Percentiles rank a stretch among this genome's conserved stretches.
These are phyloP conservation scores for Evernia prunastri DNA, from an alignment of 495 filamentous ascomycete species.

Conservation along the genomic window DNA sequence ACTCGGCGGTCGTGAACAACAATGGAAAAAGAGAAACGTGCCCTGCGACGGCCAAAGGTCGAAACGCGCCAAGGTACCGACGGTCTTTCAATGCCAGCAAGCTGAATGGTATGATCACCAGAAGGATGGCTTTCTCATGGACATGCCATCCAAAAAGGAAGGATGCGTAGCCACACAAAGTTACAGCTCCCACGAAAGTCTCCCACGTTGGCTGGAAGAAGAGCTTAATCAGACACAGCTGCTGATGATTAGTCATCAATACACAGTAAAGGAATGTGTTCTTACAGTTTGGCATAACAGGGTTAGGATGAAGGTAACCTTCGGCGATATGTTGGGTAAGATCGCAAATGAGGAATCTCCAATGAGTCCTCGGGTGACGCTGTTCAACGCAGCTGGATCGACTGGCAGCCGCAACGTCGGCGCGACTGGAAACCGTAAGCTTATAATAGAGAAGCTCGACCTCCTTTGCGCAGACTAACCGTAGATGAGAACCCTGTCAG, in stretches of 20 bases:
- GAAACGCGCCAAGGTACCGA: slow-evolving; percentile 84
- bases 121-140: slow-evolving; percentile 92
- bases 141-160: slow-evolving; percentile 99
- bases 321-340: slow-evolving; percentile 76
- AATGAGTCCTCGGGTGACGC: slow-evolving; percentile 86
- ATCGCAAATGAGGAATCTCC: slow-evolving; percentile 95
- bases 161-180: slow-evolving; percentile 91
- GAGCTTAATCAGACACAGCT: slow-evolving; percentile 73
- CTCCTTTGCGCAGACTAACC: slow-evolving; percentile 43
- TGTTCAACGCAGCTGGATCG: slow-evolving; percentile 67
- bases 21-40: slow-evolving; percentile 94
- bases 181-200: slow-evolving; percentile 80
- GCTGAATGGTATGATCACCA: slow-evolving; percentile 93
- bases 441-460: not conserved
- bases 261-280: not conserved
- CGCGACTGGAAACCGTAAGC: slow-evolving; percentile 52
- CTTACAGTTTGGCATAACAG: slow-evolving; percentile 71
- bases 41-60: slow-evolving; percentile 84
- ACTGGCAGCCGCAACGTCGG: slow-evolving; percentile 69
- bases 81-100: slow-evolving; percentile 89
- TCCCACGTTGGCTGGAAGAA: slow-evolving; percentile 78
- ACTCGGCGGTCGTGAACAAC: slow-evolving; percentile 85
- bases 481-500: slow-evolving; percentile 73
- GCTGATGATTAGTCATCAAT: slow-evolving; percentile 20
- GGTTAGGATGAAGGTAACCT: slow-evolving; percentile 74